phyloP scores from a whole-genome alignment of 768 basidiomycete genomes.

The Lentinula aciculospora region DNA sequence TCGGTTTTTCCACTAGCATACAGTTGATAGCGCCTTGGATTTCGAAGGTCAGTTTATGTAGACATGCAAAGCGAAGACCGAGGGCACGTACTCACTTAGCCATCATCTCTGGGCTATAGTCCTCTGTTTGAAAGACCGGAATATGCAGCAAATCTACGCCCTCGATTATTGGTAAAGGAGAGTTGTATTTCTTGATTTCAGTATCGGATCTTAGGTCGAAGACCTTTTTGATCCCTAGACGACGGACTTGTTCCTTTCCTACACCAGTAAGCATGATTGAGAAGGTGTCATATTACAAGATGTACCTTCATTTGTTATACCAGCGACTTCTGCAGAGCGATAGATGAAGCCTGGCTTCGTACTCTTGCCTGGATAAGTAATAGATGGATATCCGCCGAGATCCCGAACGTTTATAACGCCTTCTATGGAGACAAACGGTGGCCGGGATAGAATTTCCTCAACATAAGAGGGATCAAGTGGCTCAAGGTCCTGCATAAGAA shows the following conservation, averaged over 20 bases:
- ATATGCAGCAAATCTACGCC: slow-evolving; percentile 54
- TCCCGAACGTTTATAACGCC: slow-evolving; percentile 76
- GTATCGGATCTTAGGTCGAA: slow-evolving; percentile 79
- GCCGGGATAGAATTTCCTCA: slow-evolving; percentile 53
- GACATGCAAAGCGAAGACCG: background rate
- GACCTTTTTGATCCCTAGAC: slow-evolving; percentile 60
- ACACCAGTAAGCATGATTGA: background rate
- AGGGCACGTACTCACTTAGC: slow-evolving; percentile 64
- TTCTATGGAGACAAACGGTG: slow-evolving; percentile 65
- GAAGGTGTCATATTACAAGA: background rate
- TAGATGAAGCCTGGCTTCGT: slow-evolving; percentile 55
- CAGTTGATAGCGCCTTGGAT: slow-evolving; percentile 55
- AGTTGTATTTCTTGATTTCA: slow-evolving; percentile 70
- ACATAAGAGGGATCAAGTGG: slow-evolving; percentile 67
- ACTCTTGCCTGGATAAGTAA: slow-evolving; percentile 36
- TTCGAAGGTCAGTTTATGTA: slow-evolving; percentile 6
- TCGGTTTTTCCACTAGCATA: slow-evolving; percentile 81
- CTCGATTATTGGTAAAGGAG: slow-evolving; percentile 58
- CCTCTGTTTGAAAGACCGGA: slow-evolving; percentile 67
- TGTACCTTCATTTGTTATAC: slow-evolving; percentile 66
- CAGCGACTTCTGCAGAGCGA: slow-evolving; percentile 69
- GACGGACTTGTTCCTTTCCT: slow-evolving; percentile 55
- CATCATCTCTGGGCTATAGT: slow-evolving; percentile 82
- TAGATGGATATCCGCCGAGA: slow-evolving; percentile 57
- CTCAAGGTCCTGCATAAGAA: slow-evolving; percentile 44